A percentile compares a stretch with the other conserved stretches of the same genome.
These are phyloP conservation scores for Darksidea phi DNA, from an alignment of 495 filamentous ascomycete species.

Conservation along the genomic window DNA sequence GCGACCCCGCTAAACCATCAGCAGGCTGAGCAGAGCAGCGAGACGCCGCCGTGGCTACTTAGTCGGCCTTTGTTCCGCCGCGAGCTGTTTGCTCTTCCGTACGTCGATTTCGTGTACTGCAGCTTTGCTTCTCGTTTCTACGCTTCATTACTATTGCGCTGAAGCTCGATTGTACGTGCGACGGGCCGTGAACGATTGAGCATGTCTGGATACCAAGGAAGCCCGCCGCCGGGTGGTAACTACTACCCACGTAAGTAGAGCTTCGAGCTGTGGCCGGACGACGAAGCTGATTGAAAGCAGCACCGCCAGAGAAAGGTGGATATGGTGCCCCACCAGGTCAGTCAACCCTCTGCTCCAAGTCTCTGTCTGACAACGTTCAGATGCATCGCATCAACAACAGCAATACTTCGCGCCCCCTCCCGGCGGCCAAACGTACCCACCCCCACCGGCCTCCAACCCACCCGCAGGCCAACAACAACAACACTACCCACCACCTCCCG, in stretches of 20 bases:
- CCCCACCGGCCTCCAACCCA: constrained; percentile 32
- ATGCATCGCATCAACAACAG: constrained; percentile 30
- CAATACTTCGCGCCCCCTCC: constrained; percentile 27
- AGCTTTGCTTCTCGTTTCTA: neutral
- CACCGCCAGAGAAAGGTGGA: constrained; percentile 32
- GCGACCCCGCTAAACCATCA: constrained; percentile 16
- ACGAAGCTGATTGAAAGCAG: constrained; percentile 26
- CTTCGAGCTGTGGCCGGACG: neutral
- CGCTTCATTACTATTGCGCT: neutral
- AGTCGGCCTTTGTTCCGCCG: constrained; percentile 1
- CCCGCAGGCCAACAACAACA: constrained; percentile 27
- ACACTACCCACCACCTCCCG: constrained; percentile 25
- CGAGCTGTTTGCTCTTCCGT: neutral
- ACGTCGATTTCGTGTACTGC: neutral
- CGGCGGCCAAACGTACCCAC: constrained; percentile 29
- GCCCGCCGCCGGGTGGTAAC: constrained; percentile 30
- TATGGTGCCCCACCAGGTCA: constrained; percentile 27
- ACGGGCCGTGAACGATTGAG: neutral
- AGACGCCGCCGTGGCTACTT: constrained; percentile 4
- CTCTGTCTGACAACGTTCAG: constrained; percentile 17
- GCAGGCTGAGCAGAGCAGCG: constrained; percentile 30
- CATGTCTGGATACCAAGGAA: constrained; percentile 33
- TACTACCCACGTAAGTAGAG: constrained; percentile 45
- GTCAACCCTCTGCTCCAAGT: neutral
- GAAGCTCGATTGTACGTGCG: neutral